Percentiles rank a stretch among this genome's conserved stretches.
phyloP scores from a whole-genome alignment of 2,329 filamentous ascomycete genomes.

The Scleromitrula shiraiana region DNA sequence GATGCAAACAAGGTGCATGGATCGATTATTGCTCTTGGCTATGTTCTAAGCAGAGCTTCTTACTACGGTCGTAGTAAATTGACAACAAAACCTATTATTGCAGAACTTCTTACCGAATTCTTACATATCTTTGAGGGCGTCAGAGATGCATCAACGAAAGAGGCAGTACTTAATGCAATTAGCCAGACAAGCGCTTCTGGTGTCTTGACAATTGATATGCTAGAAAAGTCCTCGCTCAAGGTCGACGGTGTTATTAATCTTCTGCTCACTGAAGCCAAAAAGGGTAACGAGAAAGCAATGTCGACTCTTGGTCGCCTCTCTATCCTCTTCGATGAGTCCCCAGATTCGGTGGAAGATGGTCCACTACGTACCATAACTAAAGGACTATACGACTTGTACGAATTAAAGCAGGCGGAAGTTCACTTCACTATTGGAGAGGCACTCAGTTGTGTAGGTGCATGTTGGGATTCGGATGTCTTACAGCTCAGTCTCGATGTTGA shows the following conservation, averaged over 20 bases:
- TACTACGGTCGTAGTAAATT: slow-evolving; percentile 37
- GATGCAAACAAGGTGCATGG: slow-evolving; percentile 52
- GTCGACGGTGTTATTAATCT: slow-evolving; percentile 43
- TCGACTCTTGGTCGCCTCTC: slow-evolving; percentile 71
- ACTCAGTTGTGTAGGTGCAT: slow-evolving; percentile 65
- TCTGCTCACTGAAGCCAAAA: slow-evolving; percentile 62
- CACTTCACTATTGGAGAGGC: slow-evolving; percentile 91
- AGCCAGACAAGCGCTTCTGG: slow-evolving; percentile 54
- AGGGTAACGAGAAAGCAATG: slow-evolving; percentile 76
- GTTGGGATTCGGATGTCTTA: slow-evolving; percentile 78
- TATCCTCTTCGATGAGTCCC: slow-evolving; percentile 46
- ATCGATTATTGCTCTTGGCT: slow-evolving; percentile 49
- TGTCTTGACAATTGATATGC: slow-evolving; percentile 32
- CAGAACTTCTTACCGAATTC: slow-evolving; percentile 36
- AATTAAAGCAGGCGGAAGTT: slow-evolving; percentile 76
- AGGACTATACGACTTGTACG: slow-evolving; percentile 68
- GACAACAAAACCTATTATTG: slow-evolving; percentile 31
- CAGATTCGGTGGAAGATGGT: slow-evolving; percentile 28
- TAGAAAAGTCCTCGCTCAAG: slow-evolving; percentile 19
- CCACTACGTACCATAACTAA: slow-evolving; percentile 50
- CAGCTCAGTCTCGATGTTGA: slow-evolving; percentile 71
- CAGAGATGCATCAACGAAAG: slow-evolving; percentile 47
- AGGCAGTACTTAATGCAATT: slow-evolving; percentile 48
- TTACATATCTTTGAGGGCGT: slow-evolving; percentile 45
- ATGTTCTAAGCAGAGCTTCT: slow-evolving; percentile 46